Base-by-base conservation (phyloP, 768 basidiomycete species). In the Pleurotus giganteus region DNA sequence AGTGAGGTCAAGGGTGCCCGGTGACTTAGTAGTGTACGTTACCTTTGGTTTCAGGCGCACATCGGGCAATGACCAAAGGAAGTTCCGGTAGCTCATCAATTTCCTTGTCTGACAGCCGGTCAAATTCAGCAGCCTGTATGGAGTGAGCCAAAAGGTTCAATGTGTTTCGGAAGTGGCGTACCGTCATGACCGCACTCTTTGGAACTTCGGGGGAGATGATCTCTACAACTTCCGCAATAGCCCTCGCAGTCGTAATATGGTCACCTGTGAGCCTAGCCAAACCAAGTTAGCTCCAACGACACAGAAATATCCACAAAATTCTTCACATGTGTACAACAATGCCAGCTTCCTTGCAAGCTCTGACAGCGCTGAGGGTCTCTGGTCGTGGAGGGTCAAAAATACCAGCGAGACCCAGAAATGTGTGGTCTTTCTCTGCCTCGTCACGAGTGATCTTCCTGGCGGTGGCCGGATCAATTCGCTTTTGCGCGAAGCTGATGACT, bases 21-120 rank as follows among this genome's bases (percentile, higher is more conserved):
- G 9, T 12, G 29, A 8, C 31, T n/a, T 23, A 31, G 8, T 31
- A 26, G 4, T 28, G n/a, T 43, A 41, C 26, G 8, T 44, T 26
- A 71, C 70, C 70, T 66, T 80, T 80, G 23, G 77, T 80, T 58
- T 78, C 73, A 0, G 80, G 82, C 0, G 79, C 80, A 62, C 82
- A 84, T 26, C 82, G 76, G 46, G 82, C 82, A 56, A 85, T 77
- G 49, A 84, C 82, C 15, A 83, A 71, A 0, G 83, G 83, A 2
- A 84, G 70, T 56, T 83, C 82, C 1, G 73, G 72, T 4, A 76
- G 66, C 0, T 65, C 70, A 46, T 74, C 73, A 51, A 85, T 75
- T 63, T 84, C 74, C 32, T 75, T 72, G 49, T 84, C 80, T 0
- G 74, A 71, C 11, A 85, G 67, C 32, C 70, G 74, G 64, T 84